Evolutionary conservation across 495 filamentous ascomycete species (phyloP).

Genomic region (Monascus purpureus): DNA sequence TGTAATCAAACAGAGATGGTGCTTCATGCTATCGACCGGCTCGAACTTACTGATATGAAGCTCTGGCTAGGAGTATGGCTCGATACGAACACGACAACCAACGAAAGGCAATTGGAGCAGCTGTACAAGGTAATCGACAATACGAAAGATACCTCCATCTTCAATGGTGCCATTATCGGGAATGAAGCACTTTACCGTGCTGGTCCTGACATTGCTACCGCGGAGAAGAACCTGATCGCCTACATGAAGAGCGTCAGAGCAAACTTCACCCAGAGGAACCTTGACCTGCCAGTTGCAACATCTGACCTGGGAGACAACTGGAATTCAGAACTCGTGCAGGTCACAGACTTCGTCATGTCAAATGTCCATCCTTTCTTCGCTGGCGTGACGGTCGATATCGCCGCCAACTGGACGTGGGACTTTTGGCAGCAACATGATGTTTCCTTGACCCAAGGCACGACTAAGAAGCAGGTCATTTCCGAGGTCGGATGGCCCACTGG

Average conservation of each 20-base stretch:
- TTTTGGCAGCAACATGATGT: slow-evolving; percentile 66
- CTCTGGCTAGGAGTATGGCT: slow-evolving; percentile 96
- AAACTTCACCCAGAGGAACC: slow-evolving; percentile 51
- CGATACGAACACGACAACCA: slow-evolving; percentile 72
- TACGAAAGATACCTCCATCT: slow-evolving; percentile 46
- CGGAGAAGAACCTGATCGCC: slow-evolving; percentile 43
- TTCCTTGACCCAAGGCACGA: slow-evolving; percentile 38
- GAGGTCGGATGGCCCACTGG: slow-evolving; percentile 88
- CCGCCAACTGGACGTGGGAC: slow-evolving; percentile 67
- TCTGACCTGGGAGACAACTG: slow-evolving; percentile 86
- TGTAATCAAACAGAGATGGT: slow-evolving; percentile 98
- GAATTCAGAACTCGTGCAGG: slow-evolving; percentile 48
- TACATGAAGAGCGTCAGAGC: slow-evolving; percentile 53
- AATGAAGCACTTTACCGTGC: slow-evolving; percentile 85
- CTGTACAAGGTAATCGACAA: slow-evolving; percentile 69
- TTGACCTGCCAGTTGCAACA: slow-evolving; percentile 69
- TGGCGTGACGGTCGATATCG: slow-evolving; percentile 52
- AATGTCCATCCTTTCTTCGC: slow-evolving; percentile 97
- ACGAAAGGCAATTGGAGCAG: slow-evolving; percentile 60
- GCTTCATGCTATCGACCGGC: slow-evolving; percentile 61
- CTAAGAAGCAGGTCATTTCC: slow-evolving; percentile 56
- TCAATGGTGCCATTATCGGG: slow-evolving; percentile 80
- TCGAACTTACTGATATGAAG: slow-evolving; percentile 67
- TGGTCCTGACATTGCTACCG: slow-evolving; percentile 39
- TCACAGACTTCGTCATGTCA: slow-evolving; percentile 82